Base-by-base conservation (phyloP, 371 early-diverging fungal species). In the Mucor irregularis region DNA sequence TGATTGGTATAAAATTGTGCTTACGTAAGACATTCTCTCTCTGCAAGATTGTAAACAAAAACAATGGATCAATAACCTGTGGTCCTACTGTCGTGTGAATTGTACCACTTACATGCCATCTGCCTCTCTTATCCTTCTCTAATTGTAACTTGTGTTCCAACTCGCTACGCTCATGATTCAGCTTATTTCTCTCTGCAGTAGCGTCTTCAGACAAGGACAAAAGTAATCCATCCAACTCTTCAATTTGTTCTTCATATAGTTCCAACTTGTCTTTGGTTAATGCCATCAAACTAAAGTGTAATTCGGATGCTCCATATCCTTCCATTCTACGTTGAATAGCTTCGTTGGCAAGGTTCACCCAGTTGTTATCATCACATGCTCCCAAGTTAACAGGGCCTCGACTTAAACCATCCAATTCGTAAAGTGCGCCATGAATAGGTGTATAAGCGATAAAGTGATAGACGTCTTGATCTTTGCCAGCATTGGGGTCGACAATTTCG, bases 381-480 rank as follows among this genome's bases (percentile, higher is more conserved):
- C 88, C 90, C 38, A 82, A 68, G 56, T 84, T 78, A 7, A 86
- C 73, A 33, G 95, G 93, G 1, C 86, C 84, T n/a, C 56, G 57
- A 45, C 84, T 84, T 29, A 96, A 66, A 0, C 97, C 96, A 62
- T 96, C 96, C 48, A 96, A 68, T 71, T 96, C 95, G 46, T 89
- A 94, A 6, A 95, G 68, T 3, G 76, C 75, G 1, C 92, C 94
- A 48, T 85, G 74, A 17, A 90, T 74, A 4, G 94, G 94, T 16
- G 94, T 75, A 48, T 90, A 96, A 16, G 88, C 82, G 53, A 95
- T 85, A 63, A 95, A 96, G 60, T 96, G 97, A 56, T 90, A 96
- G 9, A 86, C 57, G 49, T 93, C 95, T 35, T 93, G 93, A 33
- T 86, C 83, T 44, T 88, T 86, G 9, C 71, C 73, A 5, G 81